phyloP scores from a whole-genome alignment of 1,284 basidiomycete species.

The Sporisorium iseilematis-ciliati region DNA sequence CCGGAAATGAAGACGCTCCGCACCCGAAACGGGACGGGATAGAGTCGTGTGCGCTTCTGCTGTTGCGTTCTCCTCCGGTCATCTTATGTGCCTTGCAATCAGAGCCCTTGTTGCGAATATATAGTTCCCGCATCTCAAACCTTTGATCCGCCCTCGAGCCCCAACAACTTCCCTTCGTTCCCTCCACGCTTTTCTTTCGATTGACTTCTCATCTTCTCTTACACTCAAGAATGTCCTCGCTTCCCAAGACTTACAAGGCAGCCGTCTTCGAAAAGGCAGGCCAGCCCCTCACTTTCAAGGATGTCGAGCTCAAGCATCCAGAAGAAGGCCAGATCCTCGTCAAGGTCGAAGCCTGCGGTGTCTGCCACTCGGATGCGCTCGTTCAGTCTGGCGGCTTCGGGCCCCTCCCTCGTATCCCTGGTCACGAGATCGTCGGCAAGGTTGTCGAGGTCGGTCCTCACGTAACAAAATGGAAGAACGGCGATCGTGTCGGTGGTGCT shows the following conservation, averaged over 20 bases:
- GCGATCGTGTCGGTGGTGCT: conserved; percentile 66
- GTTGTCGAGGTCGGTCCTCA: conserved; percentile 58
- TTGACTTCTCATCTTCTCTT: neutral
- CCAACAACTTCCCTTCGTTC: no score
- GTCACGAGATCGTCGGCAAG: conserved; percentile 65
- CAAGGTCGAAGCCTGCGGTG: conserved; percentile 89
- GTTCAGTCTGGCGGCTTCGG: conserved; percentile 33
- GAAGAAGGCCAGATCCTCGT: conserved; percentile 91
- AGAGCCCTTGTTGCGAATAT: no score
- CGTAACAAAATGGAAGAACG: conserved; percentile 57
- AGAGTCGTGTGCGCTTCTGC: no score
- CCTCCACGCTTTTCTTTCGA: no score
- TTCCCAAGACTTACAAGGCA: conserved; percentile 72
- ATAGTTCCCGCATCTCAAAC: no score
- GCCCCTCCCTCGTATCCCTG: conserved; percentile 55
- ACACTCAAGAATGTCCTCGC: conserved; percentile 25
- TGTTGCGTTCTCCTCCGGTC: no score
- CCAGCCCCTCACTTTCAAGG: conserved; percentile 87
- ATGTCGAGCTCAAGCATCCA: conserved; percentile 92
- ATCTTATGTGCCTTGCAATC: no score
- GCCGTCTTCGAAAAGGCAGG: conserved; percentile 95
- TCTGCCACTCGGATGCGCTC: conserved; percentile 82
- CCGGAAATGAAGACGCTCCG: no score
- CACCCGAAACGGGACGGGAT: no score
- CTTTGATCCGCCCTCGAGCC: neutral